Conservation (phyloP, 768 basidiomycete genomes). For the Boletus edulis region DNA sequence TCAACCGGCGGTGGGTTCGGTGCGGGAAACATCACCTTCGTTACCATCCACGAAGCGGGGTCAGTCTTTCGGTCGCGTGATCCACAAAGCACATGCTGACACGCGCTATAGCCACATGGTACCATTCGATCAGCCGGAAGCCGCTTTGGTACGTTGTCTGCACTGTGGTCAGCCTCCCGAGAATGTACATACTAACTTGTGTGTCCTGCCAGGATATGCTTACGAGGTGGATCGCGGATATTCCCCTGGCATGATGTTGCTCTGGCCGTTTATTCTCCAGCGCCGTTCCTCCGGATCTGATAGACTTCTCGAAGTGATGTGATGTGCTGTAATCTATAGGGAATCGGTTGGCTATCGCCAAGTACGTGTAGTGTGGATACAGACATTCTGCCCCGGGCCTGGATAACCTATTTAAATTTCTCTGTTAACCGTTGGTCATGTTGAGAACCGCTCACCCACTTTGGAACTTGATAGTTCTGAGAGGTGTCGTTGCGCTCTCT, state of each 20-base stretch:
- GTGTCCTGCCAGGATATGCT: constrained; percentile 48
- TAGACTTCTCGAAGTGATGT: not conserved
- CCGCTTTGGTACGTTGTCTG: constrained; percentile 57
- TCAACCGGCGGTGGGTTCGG: constrained; percentile 62
- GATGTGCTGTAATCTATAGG: not conserved
- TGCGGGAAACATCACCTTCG: constrained; percentile 86
- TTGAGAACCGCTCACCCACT: too few relatives aligned
- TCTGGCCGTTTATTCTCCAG: not conserved
- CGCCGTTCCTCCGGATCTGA: not conserved
- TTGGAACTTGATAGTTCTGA: too few relatives aligned
- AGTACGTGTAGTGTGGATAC: not conserved
- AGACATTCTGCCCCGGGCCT: not conserved
- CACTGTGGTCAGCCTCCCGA: too few relatives aligned
- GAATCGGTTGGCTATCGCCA: not conserved
- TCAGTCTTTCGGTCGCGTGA: constrained; percentile 35
- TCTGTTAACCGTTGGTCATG: not conserved
- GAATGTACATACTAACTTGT: not conserved
- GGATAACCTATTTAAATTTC: not conserved
- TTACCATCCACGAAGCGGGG: constrained; percentile 56
- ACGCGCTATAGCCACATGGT: constrained; percentile 70
- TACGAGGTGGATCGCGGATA: constrained; percentile 55
- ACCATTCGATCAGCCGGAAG: constrained; percentile 87
- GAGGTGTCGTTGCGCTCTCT: too few relatives aligned
- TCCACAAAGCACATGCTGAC: not conserved
- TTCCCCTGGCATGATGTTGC: constrained; percentile 37